A percentile compares a stretch with the other conserved stretches of the same genome.
These are phyloP conservation scores for Kazachstania bromeliacearum DNA, from an alignment of 805 yeast species.

Conservation along the genomic window DNA sequence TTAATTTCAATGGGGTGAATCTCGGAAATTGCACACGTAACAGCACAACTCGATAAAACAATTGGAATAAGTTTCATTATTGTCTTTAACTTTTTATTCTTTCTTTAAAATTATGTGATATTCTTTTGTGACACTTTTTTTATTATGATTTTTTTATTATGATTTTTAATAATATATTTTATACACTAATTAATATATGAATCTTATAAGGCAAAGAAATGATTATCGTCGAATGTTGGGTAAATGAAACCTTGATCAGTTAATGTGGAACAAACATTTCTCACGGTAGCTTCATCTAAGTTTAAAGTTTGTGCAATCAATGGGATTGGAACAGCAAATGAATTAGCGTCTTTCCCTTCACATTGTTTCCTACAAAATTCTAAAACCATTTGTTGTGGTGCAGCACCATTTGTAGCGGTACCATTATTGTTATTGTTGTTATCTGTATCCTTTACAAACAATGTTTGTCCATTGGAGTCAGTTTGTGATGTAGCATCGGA, in stretches of 20 bases:
- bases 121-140: not conserved
- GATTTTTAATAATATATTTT: not conserved
- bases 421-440: constrained; percentile 22
- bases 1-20: constrained; percentile 60
- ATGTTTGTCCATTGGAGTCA: constrained; percentile 17
- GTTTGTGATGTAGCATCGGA: constrained; percentile 9
- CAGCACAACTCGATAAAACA: not conserved
- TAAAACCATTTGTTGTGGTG: constrained; percentile 37
- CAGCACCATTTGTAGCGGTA: constrained; percentile 18
- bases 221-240: constrained; percentile 58
- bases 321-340: constrained; percentile 65
- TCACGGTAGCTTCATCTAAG: constrained; percentile 40
- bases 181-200: no score
- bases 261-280: constrained; percentile 41
- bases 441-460: constrained; percentile 38
- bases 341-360: constrained; percentile 39
- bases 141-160: not conserved
- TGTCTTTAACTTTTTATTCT: no score
- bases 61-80: constrained; percentile 10
- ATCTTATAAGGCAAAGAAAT: constrained; percentile 42
- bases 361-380: constrained; percentile 41
- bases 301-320: constrained; percentile 50
- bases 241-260: constrained; percentile 62
- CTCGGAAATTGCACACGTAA: no score
- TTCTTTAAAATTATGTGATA: not conserved